Evolutionary conservation across 139 green algal genomes (phyloP), one percentile per base, ranked within the genome.

Genomic region (Picochlorum sp.): DNA sequence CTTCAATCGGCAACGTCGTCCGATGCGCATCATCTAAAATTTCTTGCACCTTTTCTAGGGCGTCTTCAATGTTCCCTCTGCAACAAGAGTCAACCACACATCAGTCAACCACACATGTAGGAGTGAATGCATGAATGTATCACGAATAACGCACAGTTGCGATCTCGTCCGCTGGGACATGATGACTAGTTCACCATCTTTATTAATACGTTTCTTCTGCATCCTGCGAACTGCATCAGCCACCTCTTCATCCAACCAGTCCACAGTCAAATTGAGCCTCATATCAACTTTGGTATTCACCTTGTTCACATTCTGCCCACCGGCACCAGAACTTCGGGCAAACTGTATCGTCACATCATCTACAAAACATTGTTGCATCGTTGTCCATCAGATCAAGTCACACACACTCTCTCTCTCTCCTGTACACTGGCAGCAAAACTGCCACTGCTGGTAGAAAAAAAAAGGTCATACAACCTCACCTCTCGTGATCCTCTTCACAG

Each of bases 221-320:
- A 68, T 63, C n/a, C 61, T 63, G 20, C 76, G 63, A 18, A 96
- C 66, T 2, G 85, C 86, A 23, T 88, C 80, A 52, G 80, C 81
- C 8, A 92, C 75, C 49, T 90, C 83, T 1, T 89, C 74, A 3
- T 84, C 80, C 6, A 97, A 74, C 90, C 90, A 97, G 6, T 72
- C 69, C 16, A 69, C 70, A 8, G 72, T 65, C 7, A 97, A 45
- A 14, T 89, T 77, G 18, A 97, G 78, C 8, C 91, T 79, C 87
- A 97, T 96, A 68, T 97, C 91, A 45, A 96, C 91, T 75, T 97
- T 97, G 52, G 91, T 97, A 69, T 93, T 96, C 7, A 96, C 81
- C 70, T 95, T 96, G 83, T 95, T 96, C 13, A 95, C 88, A 65
- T 97, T 96, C 68, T 97, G 91, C 0, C 91, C 91, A 21, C 91